Conservation (phyloP, 805 yeast genomes). For the Yamadazyma kitorensis region DNA sequence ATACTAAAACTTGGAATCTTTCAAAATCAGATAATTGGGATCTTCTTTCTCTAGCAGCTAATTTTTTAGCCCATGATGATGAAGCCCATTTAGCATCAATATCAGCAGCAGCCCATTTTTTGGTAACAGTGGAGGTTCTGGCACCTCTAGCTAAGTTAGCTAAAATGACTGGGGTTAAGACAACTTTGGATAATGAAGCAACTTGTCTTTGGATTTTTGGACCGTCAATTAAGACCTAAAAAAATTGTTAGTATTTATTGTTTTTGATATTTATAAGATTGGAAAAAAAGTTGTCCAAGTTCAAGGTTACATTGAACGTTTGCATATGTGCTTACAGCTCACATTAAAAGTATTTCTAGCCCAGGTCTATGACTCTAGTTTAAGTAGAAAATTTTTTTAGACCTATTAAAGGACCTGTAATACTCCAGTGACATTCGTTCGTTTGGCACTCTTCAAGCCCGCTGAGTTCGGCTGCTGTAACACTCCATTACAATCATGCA, state of each 20-base stretch:
- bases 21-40: constrained; percentile 92
- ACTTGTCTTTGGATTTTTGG: constrained; percentile 96
- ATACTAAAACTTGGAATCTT: constrained; percentile 98
- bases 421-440: too few relatives aligned
- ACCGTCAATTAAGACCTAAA: constrained; percentile 90
- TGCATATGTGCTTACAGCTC: too few relatives aligned
- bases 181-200: constrained; percentile 79
- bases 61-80: constrained; percentile 97
- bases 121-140: constrained; percentile 76
- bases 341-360: too few relatives aligned
- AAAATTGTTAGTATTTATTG: constrained; percentile 24
- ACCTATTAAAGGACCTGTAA: too few relatives aligned
- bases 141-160: constrained; percentile 92
- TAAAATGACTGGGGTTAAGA: constrained; percentile 88
- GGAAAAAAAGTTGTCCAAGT: too few relatives aligned
- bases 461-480: too few relatives aligned
- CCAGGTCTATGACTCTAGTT: too few relatives aligned
- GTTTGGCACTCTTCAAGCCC: too few relatives aligned
- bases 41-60: constrained; percentile 93
- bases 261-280: too few relatives aligned
- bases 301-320: too few relatives aligned
- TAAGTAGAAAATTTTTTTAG: too few relatives aligned
- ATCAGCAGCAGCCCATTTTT: constrained; percentile 92
- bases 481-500: too few relatives aligned
- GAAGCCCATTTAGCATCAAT: constrained; percentile 88